Conservation (phyloP, 345 rosid genomes). For the Isatis tinctoria region DNA sequence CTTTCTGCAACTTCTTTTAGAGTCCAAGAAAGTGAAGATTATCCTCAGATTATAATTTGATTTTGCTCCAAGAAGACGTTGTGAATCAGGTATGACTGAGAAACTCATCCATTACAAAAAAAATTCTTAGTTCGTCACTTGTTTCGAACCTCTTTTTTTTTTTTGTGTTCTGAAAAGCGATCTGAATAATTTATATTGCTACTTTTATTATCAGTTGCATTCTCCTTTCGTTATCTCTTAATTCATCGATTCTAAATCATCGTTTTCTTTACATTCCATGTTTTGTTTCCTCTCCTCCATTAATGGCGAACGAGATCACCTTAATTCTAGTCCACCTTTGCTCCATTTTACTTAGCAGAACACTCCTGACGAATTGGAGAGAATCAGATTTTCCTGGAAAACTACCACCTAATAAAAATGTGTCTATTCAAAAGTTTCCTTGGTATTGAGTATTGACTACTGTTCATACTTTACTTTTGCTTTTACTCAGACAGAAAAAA, state of each 20-base stretch:
- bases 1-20: not conserved
- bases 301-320: not conserved
- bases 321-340: not conserved
- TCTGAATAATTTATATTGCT: not conserved
- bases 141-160: not conserved
- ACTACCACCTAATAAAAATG: not conserved
- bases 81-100: constrained; percentile 15
- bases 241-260: not conserved
- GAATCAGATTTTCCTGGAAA: not conserved
- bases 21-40: not conserved
- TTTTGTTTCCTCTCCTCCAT: not conserved
- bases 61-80: constrained; percentile 4
- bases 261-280: not conserved
- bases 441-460: constrained; percentile 13
- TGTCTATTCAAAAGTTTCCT: constrained; percentile 1
- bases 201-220: not conserved
- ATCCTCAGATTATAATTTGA: not conserved
- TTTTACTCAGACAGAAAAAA: constrained; percentile 16
- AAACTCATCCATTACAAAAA: not conserved
- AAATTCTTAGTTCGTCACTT: not conserved
- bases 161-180: not conserved
- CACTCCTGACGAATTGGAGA: not conserved
- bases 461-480: constrained; percentile 32
- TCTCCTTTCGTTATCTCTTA: not conserved
- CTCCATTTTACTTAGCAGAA: not conserved